Evolutionary conservation across 139 green algal species (phyloP), one percentile per base, ranked within the genome.

Genomic region (Micractinium conductrix): DNA sequence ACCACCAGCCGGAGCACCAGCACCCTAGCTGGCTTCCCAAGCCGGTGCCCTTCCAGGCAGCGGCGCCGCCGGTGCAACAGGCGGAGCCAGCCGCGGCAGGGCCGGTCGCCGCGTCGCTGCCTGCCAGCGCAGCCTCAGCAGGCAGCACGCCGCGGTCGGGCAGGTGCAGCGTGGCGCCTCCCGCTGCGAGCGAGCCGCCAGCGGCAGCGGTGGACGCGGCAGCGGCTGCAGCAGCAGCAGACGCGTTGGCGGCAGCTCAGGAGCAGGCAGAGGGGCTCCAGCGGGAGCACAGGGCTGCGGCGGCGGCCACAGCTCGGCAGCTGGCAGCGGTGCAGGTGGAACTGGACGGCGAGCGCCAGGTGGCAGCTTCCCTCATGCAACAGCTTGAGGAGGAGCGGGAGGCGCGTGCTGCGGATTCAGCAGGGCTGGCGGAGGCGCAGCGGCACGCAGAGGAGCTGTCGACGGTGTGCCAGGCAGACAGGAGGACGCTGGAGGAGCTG

Each of bases 21-120:
- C 50, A 60, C 50, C 80, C 69, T 50, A 80, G 50, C 80, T 85
- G 80, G 80, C 80, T 85, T 38, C 80, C 80, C 33, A 79, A 40
- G 28, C 69, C 80, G 3, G 33, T 44, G 16, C 69, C 38, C 0
- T 75, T 72, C 43, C 75, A 72, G 24, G 17, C 33, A 43, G 43
- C n/a, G 43, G 10, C 40, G 35, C n/a, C n/a, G n/a, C 35, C 53
- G 40, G 70, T 44, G 65, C 68, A 74, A 35, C 60, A 35, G 35
- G 1, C 1, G 35, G 14, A 30, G 21, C 38, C 42, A 60, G 45
- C 73, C 63, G 45, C n/a, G 0, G n/a, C 45, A 40, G 73, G n/a
- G 42, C 37, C 70, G 4, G 40, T 33, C 9, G 45, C 74, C 30
- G 73, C 73, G n/a, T 28, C 44, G n/a, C 14, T 37, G 0, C 5